Base-by-base conservation (phyloP, 2,329 filamentous ascomycete genomes). In the Aspergillus oerlinghausenensis region DNA sequence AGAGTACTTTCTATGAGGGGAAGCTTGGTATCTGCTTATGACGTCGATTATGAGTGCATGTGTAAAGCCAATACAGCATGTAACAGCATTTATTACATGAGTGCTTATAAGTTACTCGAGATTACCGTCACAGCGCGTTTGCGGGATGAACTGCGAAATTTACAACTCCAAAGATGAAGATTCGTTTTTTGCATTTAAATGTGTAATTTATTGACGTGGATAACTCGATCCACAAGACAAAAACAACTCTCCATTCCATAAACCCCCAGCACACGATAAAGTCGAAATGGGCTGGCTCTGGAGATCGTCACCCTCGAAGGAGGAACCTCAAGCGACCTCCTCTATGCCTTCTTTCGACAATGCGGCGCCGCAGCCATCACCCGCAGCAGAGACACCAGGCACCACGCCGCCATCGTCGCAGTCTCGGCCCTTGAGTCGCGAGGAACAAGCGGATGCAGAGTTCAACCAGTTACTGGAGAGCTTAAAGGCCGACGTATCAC, bases 381-480 rank as follows among this genome's bases (percentile, higher is more conserved):
- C 52, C 25, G 25, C 56, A 23, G 42, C 52, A 55, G 51, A 55
- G 32, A 43, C 29, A 26, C 35, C 52, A 64, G 25, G 60, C 65
- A 52, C 10, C 59, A 59, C 23, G 21, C 10, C 40, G 40, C 65
- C 60, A 55, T 63, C 61, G 56, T 62, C 58, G 35, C 67, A 68
- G 49, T 59, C 63, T 38, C 63, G 47, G 49, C 61, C 63, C 55
- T 64, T 73, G 64, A 69, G 74, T 58, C 72, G 77, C 64, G 72
- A 78, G 61, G 76, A 82, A 65, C 72, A 78, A 67, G 79, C 80
- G 61, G 80, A 84, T 60, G 73, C 77, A 51, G 83, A 85, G 65
- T 77, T 85, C 63, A 75, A 79, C 59, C 73, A 77, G 56, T 75
- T 85, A 52, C 73, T 84, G 55, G 77, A 78, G 60, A 77, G 79